Conservation (phyloP, 331 rosid species). For the Prunus yedoensis region DNA sequence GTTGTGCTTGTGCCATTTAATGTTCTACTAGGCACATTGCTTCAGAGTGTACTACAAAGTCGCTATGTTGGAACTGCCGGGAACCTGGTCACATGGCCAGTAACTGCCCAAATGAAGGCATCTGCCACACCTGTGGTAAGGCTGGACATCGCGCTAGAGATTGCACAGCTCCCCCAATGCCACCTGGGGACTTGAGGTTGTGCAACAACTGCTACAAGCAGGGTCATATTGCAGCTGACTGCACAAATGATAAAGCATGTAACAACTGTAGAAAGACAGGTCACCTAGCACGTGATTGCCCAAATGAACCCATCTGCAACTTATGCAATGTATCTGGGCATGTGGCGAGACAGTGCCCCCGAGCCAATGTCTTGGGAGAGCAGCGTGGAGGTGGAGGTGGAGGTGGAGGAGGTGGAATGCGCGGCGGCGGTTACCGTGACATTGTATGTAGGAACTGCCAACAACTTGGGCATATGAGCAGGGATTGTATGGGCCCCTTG, state of each 20-base stretch:
- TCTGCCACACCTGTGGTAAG: slow-evolving; percentile 97
- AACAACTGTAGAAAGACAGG: slow-evolving; percentile 97
- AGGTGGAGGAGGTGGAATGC: slow-evolving; percentile 29
- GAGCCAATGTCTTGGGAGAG: slow-evolving; percentile 53
- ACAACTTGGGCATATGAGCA: slow-evolving; percentile 90
- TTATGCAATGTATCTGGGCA: slow-evolving; percentile 94
- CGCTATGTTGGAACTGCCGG: slow-evolving; percentile 96
- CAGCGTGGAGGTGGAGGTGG: slow-evolving; percentile 42
- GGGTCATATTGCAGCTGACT: slow-evolving; percentile 95
- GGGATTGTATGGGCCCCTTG: slow-evolving; percentile 96
- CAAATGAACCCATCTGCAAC: slow-evolving; percentile 91
- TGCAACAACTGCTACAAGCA: slow-evolving; percentile 98
- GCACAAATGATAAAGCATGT: slow-evolving; percentile 96
- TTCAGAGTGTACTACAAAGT: slow-evolving; percentile 90
- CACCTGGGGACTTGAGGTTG: slow-evolving; percentile 90
- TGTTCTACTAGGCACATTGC: slow-evolving; percentile 76
- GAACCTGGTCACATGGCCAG: slow-evolving; percentile 99
- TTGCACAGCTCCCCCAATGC: slow-evolving; percentile 79
- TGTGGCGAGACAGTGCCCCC: slow-evolving; percentile 89
- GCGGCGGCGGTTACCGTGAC: slow-evolving; percentile 57
- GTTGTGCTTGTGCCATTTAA: not conserved
- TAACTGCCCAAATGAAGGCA: slow-evolving; percentile 90
- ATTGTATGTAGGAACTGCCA: slow-evolving; percentile 90
- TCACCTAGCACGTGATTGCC: slow-evolving; percentile 97
- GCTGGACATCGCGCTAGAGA: slow-evolving; percentile 95